phyloP scores from a whole-genome alignment of 176 grass and related monocot species.

The Dendrocalamus sinicus region DNA sequence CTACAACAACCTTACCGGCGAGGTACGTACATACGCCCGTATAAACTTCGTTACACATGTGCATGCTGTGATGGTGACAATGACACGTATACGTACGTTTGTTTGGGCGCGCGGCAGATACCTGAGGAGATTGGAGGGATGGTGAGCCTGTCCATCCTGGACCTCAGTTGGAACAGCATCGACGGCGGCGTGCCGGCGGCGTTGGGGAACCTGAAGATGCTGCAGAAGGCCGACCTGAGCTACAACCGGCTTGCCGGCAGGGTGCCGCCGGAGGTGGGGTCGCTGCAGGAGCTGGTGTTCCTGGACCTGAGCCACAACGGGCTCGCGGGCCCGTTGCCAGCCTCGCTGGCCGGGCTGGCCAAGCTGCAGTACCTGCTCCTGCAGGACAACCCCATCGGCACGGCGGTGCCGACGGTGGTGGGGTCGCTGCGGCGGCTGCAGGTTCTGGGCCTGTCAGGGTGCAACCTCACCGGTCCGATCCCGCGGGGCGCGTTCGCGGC shows the following conservation, averaged over 20 bases:
- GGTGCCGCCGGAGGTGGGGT: slow-evolving; percentile 62
- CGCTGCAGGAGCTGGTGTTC: slow-evolving; percentile 63
- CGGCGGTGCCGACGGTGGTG: slow-evolving; percentile 62
- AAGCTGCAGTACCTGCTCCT: slow-evolving; percentile 78
- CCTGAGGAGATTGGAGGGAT: slow-evolving; percentile 58
- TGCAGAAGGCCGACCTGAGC: slow-evolving; percentile 85
- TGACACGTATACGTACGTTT: slow-evolving; percentile 13
- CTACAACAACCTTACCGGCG: too few relatives aligned
- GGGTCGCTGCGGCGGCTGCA: slow-evolving; percentile 64
- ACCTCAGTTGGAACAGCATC: slow-evolving; percentile 79
- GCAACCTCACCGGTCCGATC: slow-evolving; percentile 64
- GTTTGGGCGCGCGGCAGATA: too few relatives aligned
- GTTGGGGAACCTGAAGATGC: slow-evolving; percentile 54
- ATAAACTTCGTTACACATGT: neutral
- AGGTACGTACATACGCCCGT: too few relatives aligned
- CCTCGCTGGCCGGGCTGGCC: slow-evolving; percentile 42
- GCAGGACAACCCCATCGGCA: slow-evolving; percentile 75
- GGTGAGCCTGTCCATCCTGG: slow-evolving; percentile 71
- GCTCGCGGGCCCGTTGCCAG: slow-evolving; percentile 62
- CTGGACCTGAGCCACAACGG: slow-evolving; percentile 79
- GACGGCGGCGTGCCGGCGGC: slow-evolving; percentile 49
- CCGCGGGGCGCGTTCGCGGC: slow-evolving; percentile 52
- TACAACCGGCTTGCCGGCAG: slow-evolving; percentile 63
- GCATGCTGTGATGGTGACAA: neutral
- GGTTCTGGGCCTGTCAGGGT: slow-evolving; percentile 79